These are phyloP conservation scores for Podaxis pistillaris DNA, from an alignment of 768 basidiomycete species.

Conservation along the genomic window DNA sequence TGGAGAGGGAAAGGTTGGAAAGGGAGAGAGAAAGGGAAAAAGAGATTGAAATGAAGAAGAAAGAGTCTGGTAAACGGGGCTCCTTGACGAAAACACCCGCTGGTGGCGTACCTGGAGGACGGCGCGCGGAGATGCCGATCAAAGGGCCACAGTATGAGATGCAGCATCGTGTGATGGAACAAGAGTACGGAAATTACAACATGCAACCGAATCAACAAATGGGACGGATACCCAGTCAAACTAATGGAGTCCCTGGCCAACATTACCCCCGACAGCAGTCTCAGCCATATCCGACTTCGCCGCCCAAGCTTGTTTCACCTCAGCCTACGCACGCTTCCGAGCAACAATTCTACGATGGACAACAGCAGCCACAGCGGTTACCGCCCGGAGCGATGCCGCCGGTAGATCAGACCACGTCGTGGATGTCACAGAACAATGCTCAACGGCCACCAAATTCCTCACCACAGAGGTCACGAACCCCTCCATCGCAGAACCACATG, in stretches of 20 bases:
- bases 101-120: conserved; percentile 45
- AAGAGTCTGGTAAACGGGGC: conserved; percentile 47
- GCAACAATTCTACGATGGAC: conserved; percentile 37
- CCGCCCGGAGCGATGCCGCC: conserved; percentile 67
- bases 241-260: conserved; percentile 25
- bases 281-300: conserved; percentile 19
- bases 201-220: conserved; percentile 31
- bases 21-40: conserved; percentile 46
- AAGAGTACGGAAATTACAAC: conserved; percentile 66
- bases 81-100: conserved; percentile 67
- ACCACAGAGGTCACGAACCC: conserved; percentile 45
- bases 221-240: not conserved
- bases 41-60: conserved; percentile 57
- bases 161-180: conserved; percentile 91
- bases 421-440: conserved; percentile 24
- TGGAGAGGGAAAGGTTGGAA: conserved; percentile 40
- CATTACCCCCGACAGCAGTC: conserved; percentile 28
- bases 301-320: conserved; percentile 23
- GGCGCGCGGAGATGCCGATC: conserved; percentile 84
- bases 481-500: conserved; percentile 38
- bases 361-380: conserved; percentile 35
- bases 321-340: conserved; percentile 31
- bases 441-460: conserved; percentile 24
- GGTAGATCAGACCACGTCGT: conserved; percentile 34
- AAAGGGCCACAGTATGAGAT: conserved; percentile 90